These are phyloP conservation scores for Acacia melanoxylon DNA, from an alignment of 306 rosid genomes.

Conservation along the genomic window DNA sequence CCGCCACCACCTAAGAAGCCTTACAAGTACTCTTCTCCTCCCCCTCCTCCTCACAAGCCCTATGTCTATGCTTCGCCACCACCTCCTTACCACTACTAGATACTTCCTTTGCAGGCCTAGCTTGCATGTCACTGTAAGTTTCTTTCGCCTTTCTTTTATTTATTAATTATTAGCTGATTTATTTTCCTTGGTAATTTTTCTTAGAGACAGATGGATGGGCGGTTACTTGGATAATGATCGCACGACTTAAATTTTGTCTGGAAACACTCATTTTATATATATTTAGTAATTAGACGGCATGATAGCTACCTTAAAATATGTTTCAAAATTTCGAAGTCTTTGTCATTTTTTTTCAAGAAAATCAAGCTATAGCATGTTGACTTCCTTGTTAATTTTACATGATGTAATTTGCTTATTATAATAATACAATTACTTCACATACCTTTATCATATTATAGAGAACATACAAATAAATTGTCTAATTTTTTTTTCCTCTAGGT, in stretches of 20 bases:
- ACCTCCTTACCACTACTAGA: conserved; percentile 23
- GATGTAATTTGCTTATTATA: background rate
- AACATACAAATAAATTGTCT: background rate
- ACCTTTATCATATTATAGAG: background rate
- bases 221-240: background rate
- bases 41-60: conserved; percentile 21
- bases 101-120: background rate
- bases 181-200: background rate
- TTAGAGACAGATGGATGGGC: background rate
- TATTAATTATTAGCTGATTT: background rate
- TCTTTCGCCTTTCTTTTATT: background rate
- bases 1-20: conserved; percentile 33
- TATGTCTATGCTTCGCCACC: conserved; percentile 39
- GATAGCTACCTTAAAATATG: background rate
- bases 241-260: background rate
- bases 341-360: background rate
- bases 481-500: background rate
- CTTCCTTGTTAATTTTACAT: background rate
- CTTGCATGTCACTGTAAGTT: conserved; percentile 34
- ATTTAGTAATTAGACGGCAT: background rate
- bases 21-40: background rate
- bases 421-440: background rate
- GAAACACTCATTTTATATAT: background rate
- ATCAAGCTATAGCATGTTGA: background rate
- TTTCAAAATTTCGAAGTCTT: background rate